Percentiles rank a stretch among this genome's conserved stretches.
Evolutionary conservation across 352 stramenopile genomes (phyloP).

Genomic region (Phytophthora parvispora): DNA sequence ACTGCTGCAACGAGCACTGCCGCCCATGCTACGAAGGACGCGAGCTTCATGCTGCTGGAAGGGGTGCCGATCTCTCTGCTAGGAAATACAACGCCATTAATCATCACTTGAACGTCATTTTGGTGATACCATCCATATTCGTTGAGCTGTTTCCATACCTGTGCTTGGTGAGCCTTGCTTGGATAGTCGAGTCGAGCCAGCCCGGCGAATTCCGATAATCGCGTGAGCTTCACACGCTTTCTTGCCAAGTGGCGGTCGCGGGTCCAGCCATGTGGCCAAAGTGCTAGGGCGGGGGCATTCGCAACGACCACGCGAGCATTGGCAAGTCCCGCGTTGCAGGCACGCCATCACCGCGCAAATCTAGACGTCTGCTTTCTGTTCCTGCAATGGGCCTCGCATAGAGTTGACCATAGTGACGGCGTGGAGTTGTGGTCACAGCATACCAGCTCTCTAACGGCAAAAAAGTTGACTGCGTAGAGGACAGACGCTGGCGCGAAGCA

Average conservation of each 20-base stretch:
- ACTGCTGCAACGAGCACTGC: slow-evolving; percentile 12
- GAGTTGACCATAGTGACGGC: not conserved
- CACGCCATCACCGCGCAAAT: slow-evolving; percentile 24
- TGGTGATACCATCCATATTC: not conserved
- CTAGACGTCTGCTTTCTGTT: not conserved
- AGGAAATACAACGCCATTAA: slow-evolving; percentile 1
- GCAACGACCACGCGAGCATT: slow-evolving; percentile 22
- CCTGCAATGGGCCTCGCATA: slow-evolving; percentile 9
- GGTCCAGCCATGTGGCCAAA: not conserved
- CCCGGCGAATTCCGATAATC: slow-evolving; percentile 39
- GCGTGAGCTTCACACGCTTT: slow-evolving; percentile 20
- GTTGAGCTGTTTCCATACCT: not conserved
- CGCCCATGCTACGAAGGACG: slow-evolving; percentile 16
- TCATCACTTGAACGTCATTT: not conserved
- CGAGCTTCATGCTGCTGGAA: slow-evolving; percentile 23
- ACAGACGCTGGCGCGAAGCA: not conserved
- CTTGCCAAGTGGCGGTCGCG: slow-evolving; percentile 29
- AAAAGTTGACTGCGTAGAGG: slow-evolving; percentile 31
- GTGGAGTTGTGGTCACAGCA: slow-evolving; percentile 12
- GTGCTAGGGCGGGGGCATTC: not conserved
- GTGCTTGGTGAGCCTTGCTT: slow-evolving; percentile 15
- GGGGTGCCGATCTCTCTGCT: not conserved
- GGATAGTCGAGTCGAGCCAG: slow-evolving; percentile 14
- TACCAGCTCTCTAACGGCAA: slow-evolving; percentile 26
- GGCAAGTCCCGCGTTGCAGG: slow-evolving; percentile 8